A percentile compares a stretch with the other conserved stretches of the same genome.
phyloP scores from a whole-genome alignment of 257 asterid species.

The Solanum ossicruentum region DNA sequence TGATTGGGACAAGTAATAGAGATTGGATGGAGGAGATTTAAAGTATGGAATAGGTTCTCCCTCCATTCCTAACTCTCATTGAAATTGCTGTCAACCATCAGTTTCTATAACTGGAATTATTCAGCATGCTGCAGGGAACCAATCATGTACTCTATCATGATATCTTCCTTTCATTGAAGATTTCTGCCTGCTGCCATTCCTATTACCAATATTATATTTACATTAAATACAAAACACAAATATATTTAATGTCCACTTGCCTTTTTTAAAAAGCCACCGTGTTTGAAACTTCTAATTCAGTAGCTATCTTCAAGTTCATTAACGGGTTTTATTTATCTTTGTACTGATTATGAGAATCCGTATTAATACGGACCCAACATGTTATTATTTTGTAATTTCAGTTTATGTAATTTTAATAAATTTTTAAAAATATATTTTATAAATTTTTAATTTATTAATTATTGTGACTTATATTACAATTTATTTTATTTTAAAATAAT shows the following conservation, averaged over 20 bases:
- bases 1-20: not conserved
- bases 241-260: not conserved
- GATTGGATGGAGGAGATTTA: not conserved
- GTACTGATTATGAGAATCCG: too few relatives aligned
- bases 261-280: not conserved
- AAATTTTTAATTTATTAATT: too few relatives aligned
- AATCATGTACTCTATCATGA: not conserved
- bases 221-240: not conserved
- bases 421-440: too few relatives aligned
- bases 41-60: not conserved
- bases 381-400: too few relatives aligned
- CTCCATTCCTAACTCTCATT: not conserved
- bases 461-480: too few relatives aligned
- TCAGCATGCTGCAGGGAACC: not conserved
- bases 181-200: not conserved
- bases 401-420: too few relatives aligned
- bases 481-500: too few relatives aligned
- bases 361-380: too few relatives aligned
- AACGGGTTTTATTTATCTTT: too few relatives aligned
- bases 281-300: not conserved
- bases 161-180: not conserved
- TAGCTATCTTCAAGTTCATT: not conserved
- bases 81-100: not conserved
- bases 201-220: not conserved
- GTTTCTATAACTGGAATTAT: not conserved